Evolutionary conservation across 1,284 basidiomycete genomes (phyloP).

Genomic region (Cutaneotrichosporon curvatum): DNA sequence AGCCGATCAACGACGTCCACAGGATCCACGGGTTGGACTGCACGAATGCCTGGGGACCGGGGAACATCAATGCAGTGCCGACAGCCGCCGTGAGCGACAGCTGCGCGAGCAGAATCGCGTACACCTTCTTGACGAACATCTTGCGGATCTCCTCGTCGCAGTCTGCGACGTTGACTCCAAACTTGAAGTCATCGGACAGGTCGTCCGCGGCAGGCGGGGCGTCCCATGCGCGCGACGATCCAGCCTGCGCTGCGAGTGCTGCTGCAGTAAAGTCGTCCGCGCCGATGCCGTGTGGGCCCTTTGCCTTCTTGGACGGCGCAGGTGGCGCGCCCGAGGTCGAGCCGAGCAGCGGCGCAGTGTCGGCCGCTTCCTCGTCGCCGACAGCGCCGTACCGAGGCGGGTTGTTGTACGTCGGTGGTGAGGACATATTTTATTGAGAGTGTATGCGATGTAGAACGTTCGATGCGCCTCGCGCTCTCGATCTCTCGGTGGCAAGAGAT

Average conservation of each 20-base stretch:
- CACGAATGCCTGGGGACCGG: constrained; percentile 33
- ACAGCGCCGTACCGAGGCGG: constrained; percentile 31
- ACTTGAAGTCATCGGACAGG: constrained; percentile 43
- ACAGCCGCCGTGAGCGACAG: constrained; percentile 34
- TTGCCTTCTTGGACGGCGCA: not conserved
- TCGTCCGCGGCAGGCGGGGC: constrained; percentile 38
- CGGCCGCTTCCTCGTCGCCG: constrained; percentile 12
- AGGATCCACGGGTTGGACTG: constrained; percentile 41
- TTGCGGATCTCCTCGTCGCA: constrained; percentile 44
- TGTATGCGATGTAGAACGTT: too few relatives aligned
- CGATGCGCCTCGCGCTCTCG: too few relatives aligned
- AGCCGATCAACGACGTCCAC: constrained; percentile 40
- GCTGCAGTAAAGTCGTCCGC: constrained; percentile 5
- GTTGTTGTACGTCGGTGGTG: constrained; percentile 31
- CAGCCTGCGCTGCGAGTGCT: constrained; percentile 6
- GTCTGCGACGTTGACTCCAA: constrained; percentile 43
- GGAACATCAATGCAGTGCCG: constrained; percentile 26
- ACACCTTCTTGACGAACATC: constrained; percentile 45
- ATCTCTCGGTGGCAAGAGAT: too few relatives aligned
- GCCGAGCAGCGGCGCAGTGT: constrained; percentile 27
- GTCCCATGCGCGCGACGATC: constrained; percentile 31
- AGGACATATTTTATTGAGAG: constrained; percentile 19
- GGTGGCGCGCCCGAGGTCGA: constrained; percentile 4
- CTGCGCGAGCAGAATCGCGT: constrained; percentile 43
- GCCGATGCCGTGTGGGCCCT: constrained; percentile 5